Evolutionary conservation across 345 rosid species (phyloP).

Genomic region (Kandelia obovata): DNA sequence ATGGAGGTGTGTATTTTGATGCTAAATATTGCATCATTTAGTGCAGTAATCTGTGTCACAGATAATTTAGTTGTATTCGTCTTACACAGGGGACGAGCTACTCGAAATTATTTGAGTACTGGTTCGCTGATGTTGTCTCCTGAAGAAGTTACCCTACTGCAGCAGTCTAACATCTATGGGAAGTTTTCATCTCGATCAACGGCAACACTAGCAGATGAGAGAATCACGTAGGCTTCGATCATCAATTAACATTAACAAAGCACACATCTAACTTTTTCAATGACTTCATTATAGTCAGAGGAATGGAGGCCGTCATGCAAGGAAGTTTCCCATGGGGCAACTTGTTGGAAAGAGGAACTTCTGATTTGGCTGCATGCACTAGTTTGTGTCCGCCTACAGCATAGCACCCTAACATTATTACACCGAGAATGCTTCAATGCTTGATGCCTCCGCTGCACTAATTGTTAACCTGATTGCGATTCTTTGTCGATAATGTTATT

Average conservation of each 20-base stretch:
- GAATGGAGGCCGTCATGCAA: background rate
- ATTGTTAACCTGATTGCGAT: conserved; percentile 9
- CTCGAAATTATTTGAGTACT: conserved; percentile 64
- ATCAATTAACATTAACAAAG: conserved; percentile 7
- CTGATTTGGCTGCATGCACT: background rate
- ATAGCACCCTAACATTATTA: background rate
- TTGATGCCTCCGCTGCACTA: too few relatives aligned
- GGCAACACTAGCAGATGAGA: conserved; percentile 5
- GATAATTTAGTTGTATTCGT: conserved; percentile 7
- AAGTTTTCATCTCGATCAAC: conserved; percentile 24
- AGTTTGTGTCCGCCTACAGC: background rate
- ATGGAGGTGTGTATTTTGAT: conserved; percentile 42
- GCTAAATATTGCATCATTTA: background rate
- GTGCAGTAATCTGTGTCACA: background rate
- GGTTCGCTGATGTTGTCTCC: conserved; percentile 54
- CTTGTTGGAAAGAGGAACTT: background rate
- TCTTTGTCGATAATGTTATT: background rate
- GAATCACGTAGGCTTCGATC: background rate
- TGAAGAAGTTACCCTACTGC: conserved; percentile 63
- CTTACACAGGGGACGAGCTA: conserved; percentile 47
- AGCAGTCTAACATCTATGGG: conserved; percentile 32
- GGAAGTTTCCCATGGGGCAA: background rate
- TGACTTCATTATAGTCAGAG: background rate
- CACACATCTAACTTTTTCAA: conserved; percentile 2
- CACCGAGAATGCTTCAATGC: too few relatives aligned